phyloP scores from a whole-genome alignment of 306 rosid genomes.

The Sicyos edulis region DNA sequence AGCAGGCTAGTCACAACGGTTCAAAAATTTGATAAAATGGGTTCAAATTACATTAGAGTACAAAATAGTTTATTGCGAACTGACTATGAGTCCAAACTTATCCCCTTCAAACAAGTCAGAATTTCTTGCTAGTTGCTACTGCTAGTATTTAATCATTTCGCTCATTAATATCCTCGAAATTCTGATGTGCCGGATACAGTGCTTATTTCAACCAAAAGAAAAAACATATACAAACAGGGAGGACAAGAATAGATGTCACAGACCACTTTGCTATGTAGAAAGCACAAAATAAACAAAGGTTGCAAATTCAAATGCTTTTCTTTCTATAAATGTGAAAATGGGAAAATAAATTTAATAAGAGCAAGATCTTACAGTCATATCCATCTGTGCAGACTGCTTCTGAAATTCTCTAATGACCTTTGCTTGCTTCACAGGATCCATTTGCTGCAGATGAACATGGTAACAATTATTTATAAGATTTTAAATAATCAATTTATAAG shows the following conservation, averaged over 20 bases:
- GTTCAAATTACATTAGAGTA: background rate
- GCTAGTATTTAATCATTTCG: background rate
- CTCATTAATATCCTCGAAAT: background rate
- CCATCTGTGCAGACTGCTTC: slow-evolving; percentile 98
- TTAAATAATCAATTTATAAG: background rate
- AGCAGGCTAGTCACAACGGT: background rate
- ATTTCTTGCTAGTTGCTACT: slow-evolving; percentile 3
- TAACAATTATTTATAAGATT: slow-evolving; percentile 14
- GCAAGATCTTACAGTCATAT: slow-evolving; percentile 81
- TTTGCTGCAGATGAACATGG: slow-evolving; percentile 60
- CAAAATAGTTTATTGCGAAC: background rate
- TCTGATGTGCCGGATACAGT: background rate
- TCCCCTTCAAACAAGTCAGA: background rate
- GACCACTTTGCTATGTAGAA: background rate
- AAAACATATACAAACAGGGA: background rate
- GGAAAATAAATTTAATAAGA: slow-evolving; percentile 6
- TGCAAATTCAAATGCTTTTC: background rate
- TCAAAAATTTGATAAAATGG: background rate
- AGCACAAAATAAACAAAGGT: slow-evolving; percentile 13
- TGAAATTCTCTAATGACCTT: slow-evolving; percentile 72
- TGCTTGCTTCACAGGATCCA: slow-evolving; percentile 86
- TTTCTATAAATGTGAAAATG: background rate
- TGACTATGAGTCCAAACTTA: background rate
- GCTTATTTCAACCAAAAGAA: background rate
- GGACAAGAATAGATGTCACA: background rate